Base-by-base conservation (phyloP, 2,329 filamentous ascomycete species). In the Mycogone perniciosa region DNA sequence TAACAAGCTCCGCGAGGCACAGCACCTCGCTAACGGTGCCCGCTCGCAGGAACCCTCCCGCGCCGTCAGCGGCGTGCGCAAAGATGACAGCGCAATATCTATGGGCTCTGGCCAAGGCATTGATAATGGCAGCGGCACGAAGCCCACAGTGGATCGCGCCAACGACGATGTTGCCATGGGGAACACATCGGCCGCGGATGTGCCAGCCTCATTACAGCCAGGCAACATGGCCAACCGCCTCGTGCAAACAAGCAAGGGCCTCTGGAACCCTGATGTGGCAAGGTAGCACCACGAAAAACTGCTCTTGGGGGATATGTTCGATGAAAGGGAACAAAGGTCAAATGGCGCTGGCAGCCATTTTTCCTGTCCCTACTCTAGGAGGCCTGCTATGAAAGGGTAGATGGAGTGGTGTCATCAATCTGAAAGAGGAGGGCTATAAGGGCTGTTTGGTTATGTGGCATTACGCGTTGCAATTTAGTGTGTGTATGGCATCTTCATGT, bases 1-100 rank as follows among this genome's bases (percentile, higher is more conserved):
- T 64, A 86, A 86, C 68, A 86, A 86, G 70, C 69, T 86, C 43
- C 76, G 82, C 52, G 83, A 85, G 66, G 79, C 80, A 2, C 79
- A 82, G 59, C 71, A 77, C 56, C 69, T 75, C 20, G 33, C 11
- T 20, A 71, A 85, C 58, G 82, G 82, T n/a, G 70, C 71, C 38
- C 69, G 67, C 53, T 78, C 75, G 48, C 69, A 69, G 37, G 76
- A 82, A 62, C 78, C 79, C 7, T 60, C 60, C 26, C 69, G 69
- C 10, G 73, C 53, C 53, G 44, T 52, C 50, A 47, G 53, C 50
- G 54, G 53, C 33, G 59, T 51, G 7, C 59, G 60, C 29, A 74
- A 73, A 55, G 73, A 73, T 44, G 76, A 79, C 59, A 75, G 70
- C 51, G 73, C 69, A 43, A 68, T 73, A 39, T 69, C 67, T 48